Base-by-base conservation (phyloP, 495 filamentous ascomycete genomes). In the Cladorrhinum samala region DNA sequence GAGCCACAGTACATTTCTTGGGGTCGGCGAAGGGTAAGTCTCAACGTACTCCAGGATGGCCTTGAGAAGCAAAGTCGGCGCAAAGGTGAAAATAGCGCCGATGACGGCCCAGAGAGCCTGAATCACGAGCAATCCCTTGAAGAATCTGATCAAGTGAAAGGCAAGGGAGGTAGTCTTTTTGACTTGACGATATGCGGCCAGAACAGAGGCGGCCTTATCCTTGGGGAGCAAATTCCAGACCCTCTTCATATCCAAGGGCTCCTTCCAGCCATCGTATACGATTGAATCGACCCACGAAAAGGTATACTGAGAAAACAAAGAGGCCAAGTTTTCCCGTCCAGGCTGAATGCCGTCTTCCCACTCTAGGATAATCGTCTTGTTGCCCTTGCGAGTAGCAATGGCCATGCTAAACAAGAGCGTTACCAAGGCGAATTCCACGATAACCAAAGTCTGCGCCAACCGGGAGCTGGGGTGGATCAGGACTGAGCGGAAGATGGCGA, bases 21-120 rank as follows among this genome's bases (percentile, higher is more conserved):
- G 91, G 0, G 87, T 87, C 8, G 77, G 77, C 4, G 79, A 76
- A 1, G 94, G 92, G 55, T 87, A 33, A 5, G 27, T 75, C 68
- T 99, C 89, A 14, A 97, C 85, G 61, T 96, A 96, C 64, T 95
- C 83, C 19, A 99, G 74, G 57, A 99, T 96, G 4, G 85, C 85
- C 61, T 88, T 88, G 18, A 99, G 81, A 8, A 99, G 78, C 17
- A 99, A 75, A 2, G 92, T 99, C 1, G 94, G 94, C 14, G 84
- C 83, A 70, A 97, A 97, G 1, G 88, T 89, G 57, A 96, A 84
- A 2, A 90, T 58, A 36, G 89, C 91, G 16, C 81, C 81, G 37
- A 92, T 74, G 3, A 83, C 71, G 4, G 91, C 91, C 86, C 88
- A 96, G 16, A 72, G 62, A 47, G 83, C 87, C 68, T 99, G 94